Conservation (phyloP, 148 eudicot species). For the Diospyros lotus region DNA sequence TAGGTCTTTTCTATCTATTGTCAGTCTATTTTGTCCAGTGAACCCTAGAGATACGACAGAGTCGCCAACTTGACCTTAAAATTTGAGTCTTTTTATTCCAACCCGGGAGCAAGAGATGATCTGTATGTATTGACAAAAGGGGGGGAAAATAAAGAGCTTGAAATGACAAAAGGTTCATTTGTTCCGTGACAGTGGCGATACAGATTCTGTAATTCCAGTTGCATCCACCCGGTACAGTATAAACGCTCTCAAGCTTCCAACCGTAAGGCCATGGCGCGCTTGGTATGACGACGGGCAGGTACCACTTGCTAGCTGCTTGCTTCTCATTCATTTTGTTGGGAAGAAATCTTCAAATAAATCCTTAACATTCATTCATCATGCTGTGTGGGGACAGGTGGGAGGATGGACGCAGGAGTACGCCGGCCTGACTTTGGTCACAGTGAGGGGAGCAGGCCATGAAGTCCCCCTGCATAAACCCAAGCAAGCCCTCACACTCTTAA, state of each 20-base stretch:
- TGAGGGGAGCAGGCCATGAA: constrained; percentile 99
- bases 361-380: neutral
- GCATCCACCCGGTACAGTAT: constrained; percentile 83
- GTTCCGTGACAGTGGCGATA: constrained; percentile 63
- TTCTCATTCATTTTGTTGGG: neutral
- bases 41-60: neutral
- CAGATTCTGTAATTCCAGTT: constrained; percentile 85
- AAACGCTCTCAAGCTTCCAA: constrained; percentile 73
- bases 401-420: constrained; percentile 90
- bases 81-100: no score
- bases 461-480: constrained; percentile 86
- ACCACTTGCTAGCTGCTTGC: neutral
- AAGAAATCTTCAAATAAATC: neutral
- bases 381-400: constrained; percentile 53
- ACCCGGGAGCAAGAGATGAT: no score
- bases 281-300: constrained; percentile 98
- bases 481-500: constrained; percentile 61
- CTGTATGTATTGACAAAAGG: no score
- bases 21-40: neutral
- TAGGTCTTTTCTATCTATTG: neutral
- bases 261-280: constrained; percentile 68
- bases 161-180: neutral
- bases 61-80: no score
- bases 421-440: constrained; percentile 87
- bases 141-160: no score